Conservation (phyloP, 805 yeast genomes). For the Cyberlindnera petersonii region DNA sequence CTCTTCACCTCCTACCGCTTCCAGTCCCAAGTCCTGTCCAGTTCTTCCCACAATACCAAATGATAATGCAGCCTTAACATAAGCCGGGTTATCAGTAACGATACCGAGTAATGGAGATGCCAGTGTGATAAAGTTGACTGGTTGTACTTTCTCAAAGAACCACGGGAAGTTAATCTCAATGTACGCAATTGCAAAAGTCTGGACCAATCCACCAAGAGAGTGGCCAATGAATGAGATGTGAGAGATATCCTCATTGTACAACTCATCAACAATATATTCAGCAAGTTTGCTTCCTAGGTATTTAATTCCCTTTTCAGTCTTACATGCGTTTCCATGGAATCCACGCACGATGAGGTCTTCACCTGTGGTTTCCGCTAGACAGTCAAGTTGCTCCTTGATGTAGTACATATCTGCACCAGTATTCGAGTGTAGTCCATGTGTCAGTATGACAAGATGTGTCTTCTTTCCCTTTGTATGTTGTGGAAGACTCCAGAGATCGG, state of each 20-base stretch:
- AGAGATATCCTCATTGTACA: slow-evolving; percentile 39
- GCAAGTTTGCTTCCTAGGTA: slow-evolving; percentile 70
- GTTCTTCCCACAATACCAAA: slow-evolving; percentile 79
- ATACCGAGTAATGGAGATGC: slow-evolving; percentile 78
- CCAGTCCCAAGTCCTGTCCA: slow-evolving; percentile 72
- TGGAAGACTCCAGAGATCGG: slow-evolving; percentile 72
- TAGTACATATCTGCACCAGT: slow-evolving; percentile 72
- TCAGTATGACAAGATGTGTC: slow-evolving; percentile 62
- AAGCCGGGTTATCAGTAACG: slow-evolving; percentile 73
- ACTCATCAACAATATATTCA: slow-evolving; percentile 52
- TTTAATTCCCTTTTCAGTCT: slow-evolving; percentile 75
- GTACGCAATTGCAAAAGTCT: slow-evolving; percentile 74
- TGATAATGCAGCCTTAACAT: slow-evolving; percentile 61
- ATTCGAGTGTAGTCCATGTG: slow-evolving; percentile 80
- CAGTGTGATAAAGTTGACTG: slow-evolving; percentile 65
- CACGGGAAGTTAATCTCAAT: slow-evolving; percentile 63
- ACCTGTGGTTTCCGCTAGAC: slow-evolving; percentile 32
- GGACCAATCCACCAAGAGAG: slow-evolving; percentile 75
- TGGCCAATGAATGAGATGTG: slow-evolving; percentile 75
- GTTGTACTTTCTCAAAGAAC: slow-evolving; percentile 56
- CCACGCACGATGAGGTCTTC: slow-evolving; percentile 66
- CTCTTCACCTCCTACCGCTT: slow-evolving; percentile 37
- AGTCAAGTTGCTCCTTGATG: slow-evolving; percentile 64
- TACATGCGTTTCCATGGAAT: slow-evolving; percentile 65
- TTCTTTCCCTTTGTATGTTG: slow-evolving; percentile 38